A percentile compares a stretch with the other conserved stretches of the same genome.
phyloP scores from a whole-genome alignment of 2,329 filamentous ascomycete species.

The Cladosporium halotolerans region DNA sequence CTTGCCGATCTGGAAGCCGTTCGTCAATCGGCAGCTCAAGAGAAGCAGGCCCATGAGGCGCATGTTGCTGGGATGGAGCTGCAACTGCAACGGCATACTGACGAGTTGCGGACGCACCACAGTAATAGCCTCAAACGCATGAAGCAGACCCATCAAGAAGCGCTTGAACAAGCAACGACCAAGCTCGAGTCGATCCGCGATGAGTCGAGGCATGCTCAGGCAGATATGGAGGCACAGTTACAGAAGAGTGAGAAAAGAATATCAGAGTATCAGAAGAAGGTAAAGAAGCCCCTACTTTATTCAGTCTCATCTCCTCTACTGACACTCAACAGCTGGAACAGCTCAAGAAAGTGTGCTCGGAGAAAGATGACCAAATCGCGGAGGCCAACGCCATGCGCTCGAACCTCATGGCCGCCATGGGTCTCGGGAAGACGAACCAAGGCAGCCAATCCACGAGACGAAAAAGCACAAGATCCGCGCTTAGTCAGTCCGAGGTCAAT shows the following conservation, averaged over 20 bases:
- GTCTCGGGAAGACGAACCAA: slow-evolving; percentile 17
- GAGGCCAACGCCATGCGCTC: slow-evolving; percentile 34
- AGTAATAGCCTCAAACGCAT: background rate
- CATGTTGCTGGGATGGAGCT: background rate
- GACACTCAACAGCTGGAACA: slow-evolving; percentile 20
- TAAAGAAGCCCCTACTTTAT: background rate
- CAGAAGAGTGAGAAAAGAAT: slow-evolving; percentile 9
- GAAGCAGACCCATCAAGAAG: slow-evolving; percentile 1
- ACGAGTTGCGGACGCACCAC: slow-evolving; percentile 7
- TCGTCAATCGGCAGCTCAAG: background rate
- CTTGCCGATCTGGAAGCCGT: background rate
- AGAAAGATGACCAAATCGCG: slow-evolving; percentile 32
- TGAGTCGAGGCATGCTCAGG: slow-evolving; percentile 18
- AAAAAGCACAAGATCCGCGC: background rate
- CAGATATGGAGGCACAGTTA: slow-evolving; percentile 2
- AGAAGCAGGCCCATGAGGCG: background rate
- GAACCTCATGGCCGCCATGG: slow-evolving; percentile 34
- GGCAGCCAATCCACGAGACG: slow-evolving; percentile 5
- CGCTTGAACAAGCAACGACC: background rate
- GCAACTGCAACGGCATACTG: background rate
- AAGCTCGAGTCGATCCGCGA: slow-evolving; percentile 1
- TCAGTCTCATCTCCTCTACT: background rate
- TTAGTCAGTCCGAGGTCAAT: background rate
- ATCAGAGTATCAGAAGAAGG: slow-evolving; percentile 8
- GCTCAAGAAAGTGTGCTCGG: slow-evolving; percentile 27